Evolutionary conservation across 2,329 filamentous ascomycete genomes (phyloP).

Genomic region (Cadophora malorum): DNA sequence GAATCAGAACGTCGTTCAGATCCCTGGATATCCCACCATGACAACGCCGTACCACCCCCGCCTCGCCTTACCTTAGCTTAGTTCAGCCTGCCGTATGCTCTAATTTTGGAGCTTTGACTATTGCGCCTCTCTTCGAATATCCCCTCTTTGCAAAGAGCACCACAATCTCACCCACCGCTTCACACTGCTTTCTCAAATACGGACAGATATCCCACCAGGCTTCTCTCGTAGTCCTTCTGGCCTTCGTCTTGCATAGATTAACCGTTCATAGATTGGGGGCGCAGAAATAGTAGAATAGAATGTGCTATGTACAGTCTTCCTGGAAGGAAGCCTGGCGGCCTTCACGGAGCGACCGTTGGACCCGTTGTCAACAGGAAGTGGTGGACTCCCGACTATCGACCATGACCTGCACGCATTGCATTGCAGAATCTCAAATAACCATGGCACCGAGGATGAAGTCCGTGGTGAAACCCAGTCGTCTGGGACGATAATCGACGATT

Average conservation of each 20-base stretch:
- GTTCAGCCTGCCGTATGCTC: conserved; percentile 24
- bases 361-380: not conserved
- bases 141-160: conserved; percentile 4
- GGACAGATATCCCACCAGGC: conserved; percentile 1
- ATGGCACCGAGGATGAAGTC: not conserved
- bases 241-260: conserved; percentile 2
- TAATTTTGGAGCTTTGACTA: conserved; percentile 30
- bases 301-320: not conserved
- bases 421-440: conserved; percentile 15
- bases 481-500: not conserved
- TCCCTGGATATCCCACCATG: not conserved
- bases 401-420: conserved; percentile 14
- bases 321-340: not conserved
- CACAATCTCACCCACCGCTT: conserved; percentile 12
- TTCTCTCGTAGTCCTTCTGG: not conserved
- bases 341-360: not conserved
- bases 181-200: conserved; percentile 16
- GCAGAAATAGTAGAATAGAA: conserved; percentile 5
- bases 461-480: not conserved
- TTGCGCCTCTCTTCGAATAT: conserved; percentile 33
- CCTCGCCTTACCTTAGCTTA: conserved; percentile 2
- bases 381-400: conserved; percentile 16
- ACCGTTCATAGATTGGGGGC: conserved; percentile 4
- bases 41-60: not conserved
- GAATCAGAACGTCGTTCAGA: not conserved